Evolutionary conservation across 352 stramenopile species (phyloP).

Genomic region (Blastocystis sp.): DNA sequence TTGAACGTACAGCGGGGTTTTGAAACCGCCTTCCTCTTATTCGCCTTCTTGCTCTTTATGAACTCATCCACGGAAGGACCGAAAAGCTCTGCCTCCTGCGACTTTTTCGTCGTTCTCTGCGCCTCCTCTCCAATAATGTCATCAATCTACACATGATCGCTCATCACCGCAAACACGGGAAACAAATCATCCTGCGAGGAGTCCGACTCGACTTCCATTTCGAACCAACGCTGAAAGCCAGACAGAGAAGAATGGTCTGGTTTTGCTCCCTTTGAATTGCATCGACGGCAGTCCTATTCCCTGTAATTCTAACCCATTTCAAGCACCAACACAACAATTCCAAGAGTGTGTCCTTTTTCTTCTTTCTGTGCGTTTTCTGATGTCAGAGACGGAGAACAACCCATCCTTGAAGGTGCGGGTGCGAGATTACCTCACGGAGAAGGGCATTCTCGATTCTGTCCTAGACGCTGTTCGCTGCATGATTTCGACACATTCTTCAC

Average conservation of each 20-base stretch:
- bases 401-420: neutral
- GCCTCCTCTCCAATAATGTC: slow-evolving; percentile 50
- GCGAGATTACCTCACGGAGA: neutral
- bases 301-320: too few species aligned
- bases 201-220: slow-evolving; percentile 53
- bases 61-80: slow-evolving; percentile 53
- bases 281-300: too few species aligned
- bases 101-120: neutral
- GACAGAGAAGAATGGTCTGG: too few species aligned
- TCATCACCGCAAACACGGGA: neutral
- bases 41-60: slow-evolving; percentile 26
- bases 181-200: slow-evolving; percentile 60
- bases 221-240: too few species aligned
- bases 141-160: slow-evolving; percentile 22
- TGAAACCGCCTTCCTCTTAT: neutral
- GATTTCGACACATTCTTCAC: neutral
- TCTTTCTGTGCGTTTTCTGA: slow-evolving; percentile 50
- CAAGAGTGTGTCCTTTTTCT: slow-evolving; percentile 33
- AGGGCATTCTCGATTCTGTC: neutral
- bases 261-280: too few species aligned
- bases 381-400: too few species aligned
- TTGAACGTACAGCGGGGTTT: slow-evolving; percentile 8
- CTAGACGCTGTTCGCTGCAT: neutral
- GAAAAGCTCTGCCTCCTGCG: slow-evolving; percentile 38
- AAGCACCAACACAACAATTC: neutral